Evolutionary conservation across 1,139 yeast genomes (phyloP), one percentile per base, ranked within the genome.

Genomic region (Candida sanyaensis): DNA sequence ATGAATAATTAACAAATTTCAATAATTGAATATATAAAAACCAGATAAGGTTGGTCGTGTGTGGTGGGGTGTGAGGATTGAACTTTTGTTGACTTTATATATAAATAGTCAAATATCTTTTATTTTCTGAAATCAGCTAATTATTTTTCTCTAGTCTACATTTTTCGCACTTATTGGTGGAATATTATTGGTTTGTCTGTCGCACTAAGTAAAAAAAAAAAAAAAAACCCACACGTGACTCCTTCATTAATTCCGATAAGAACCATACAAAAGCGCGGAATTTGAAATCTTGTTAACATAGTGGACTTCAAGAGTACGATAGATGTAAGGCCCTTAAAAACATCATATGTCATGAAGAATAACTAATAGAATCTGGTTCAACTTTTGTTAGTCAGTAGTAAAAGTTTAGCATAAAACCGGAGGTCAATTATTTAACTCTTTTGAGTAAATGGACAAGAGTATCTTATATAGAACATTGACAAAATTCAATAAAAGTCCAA

Each of bases 91-190:
- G 28, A 11, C 21, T 30, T 33, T 31, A 34, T 24, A 31, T 42
- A 13, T 26, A 32, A 32, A 21, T 28, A 34, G 37, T 31, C 28
- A 24, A 31, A 23, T 26, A 17, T 41, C 8, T 31, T 17, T 3
- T 3, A 23, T 11, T 29, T 31, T 39, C 30, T 12, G 45, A 32
- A 50, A 50, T 50, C 53, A 50, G 53, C 53, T 47, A 46, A 50
- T 49, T 43, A 46, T 44, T 49, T 49, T 42, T 47, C 39, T 44
- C 37, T 31, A 39, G 44, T 34, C 44, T 39, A 26, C 42, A 44
- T 28, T 40, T 41, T n/a, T 31, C 46, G 41, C 39, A 41, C 41
- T 46, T 46, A 46, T 46, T 44, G 46, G 50, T 21, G 41, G 29
- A 49, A 43, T 46, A 39, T 47, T 28, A 48, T 48, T 48, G 51